Evolutionary conservation across 495 filamentous ascomycete species (phyloP).

Genomic region (Penicillium silybi): DNA sequence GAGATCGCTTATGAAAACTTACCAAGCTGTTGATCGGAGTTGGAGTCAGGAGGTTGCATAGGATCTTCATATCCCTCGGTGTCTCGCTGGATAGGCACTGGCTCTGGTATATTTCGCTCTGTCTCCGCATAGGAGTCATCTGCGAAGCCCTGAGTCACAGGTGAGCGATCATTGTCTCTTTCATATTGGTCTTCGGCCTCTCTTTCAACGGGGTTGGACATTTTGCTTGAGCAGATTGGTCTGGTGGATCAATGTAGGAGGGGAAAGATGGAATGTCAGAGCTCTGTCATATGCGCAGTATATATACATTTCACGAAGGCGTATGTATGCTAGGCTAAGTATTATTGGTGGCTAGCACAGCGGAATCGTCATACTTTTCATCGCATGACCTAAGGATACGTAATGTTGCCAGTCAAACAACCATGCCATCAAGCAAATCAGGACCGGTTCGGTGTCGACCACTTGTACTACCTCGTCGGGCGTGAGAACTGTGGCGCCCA

Average conservation of each 20-base stretch:
- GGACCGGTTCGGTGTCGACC: too few species aligned
- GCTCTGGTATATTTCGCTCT: not conserved
- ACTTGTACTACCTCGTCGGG: too few species aligned
- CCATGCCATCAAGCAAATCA: too few species aligned
- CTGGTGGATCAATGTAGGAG: not conserved
- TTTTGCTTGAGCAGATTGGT: slow-evolving; percentile 1
- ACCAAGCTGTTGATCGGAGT: slow-evolving; percentile 7
- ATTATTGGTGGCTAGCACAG: too few species aligned
- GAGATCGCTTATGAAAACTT: not conserved
- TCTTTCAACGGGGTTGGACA: slow-evolving; percentile 24
- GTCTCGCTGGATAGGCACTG: slow-evolving; percentile 7
- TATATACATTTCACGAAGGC: too few species aligned
- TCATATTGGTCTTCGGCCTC: slow-evolving; percentile 30
- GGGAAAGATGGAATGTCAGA: too few species aligned
- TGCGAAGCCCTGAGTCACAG: slow-evolving; percentile 13
- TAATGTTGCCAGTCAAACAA: too few species aligned
- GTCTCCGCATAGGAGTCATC: slow-evolving; percentile 8
- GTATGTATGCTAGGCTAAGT: too few species aligned
- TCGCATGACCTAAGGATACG: too few species aligned
- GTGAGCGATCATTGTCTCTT: slow-evolving; percentile 22
- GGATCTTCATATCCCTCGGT: slow-evolving; percentile 1
- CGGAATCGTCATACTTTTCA: too few species aligned
- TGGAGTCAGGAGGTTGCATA: slow-evolving; percentile 2
- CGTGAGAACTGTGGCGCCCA: too few species aligned
- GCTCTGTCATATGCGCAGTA: too few species aligned